A percentile compares a stretch with the other conserved stretches of the same genome.
These are phyloP conservation scores for Tephrocybe rancida DNA, from an alignment of 768 basidiomycete genomes.

Conservation along the genomic window DNA sequence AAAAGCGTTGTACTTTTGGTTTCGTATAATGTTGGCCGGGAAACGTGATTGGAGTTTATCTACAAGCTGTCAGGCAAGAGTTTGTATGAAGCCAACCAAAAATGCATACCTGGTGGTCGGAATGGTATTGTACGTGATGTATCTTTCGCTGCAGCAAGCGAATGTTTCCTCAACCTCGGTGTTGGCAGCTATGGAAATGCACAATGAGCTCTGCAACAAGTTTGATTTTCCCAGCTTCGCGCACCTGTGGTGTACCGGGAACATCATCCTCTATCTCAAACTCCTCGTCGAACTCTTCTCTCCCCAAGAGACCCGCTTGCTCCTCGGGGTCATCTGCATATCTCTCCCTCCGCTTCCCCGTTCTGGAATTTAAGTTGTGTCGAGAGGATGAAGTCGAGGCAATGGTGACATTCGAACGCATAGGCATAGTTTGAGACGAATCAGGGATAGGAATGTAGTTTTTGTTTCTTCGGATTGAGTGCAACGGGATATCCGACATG, in stretches of 20 bases:
- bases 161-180: conserved; percentile 19
- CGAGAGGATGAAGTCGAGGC: conserved; percentile 25
- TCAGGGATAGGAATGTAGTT: conserved; percentile 46
- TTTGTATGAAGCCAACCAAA: not conserved
- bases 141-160: conserved; percentile 46
- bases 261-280: conserved; percentile 33
- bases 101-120: conserved; percentile 60
- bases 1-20: conserved; percentile 96
- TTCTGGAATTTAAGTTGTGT: conserved; percentile 26
- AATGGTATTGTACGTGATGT: conserved; percentile 81
- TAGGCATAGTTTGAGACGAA: conserved; percentile 27
- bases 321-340: conserved; percentile 71
- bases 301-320: conserved; percentile 51
- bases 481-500: conserved; percentile 79
- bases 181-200: conserved; percentile 14
- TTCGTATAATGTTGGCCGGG: conserved; percentile 90
- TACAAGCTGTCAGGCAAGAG: conserved; percentile 23
- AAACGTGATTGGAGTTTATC: conserved; percentile 73
- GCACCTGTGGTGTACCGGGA: conserved; percentile 11
- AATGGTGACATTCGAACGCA: conserved; percentile 25
- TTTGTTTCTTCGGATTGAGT: conserved; percentile 55
- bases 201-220: conserved; percentile 16
- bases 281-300: conserved; percentile 40
- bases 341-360: conserved; percentile 50
- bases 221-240: not conserved